Conservation (phyloP, 2,329 filamentous ascomycete genomes). For the Xylaria sp. region DNA sequence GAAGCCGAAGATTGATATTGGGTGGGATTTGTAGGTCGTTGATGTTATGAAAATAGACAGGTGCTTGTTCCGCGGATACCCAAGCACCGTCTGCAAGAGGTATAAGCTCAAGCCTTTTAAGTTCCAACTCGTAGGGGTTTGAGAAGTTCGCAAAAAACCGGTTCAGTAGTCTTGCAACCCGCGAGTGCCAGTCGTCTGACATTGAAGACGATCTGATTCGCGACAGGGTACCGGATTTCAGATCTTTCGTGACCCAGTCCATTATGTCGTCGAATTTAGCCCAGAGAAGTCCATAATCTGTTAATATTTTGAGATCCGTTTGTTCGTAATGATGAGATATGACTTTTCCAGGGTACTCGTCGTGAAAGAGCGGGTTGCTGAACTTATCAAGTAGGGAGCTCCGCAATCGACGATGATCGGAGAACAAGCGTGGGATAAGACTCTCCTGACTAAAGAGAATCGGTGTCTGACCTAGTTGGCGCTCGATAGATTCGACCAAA, state of each 20-base stretch:
- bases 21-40: conserved; percentile 35
- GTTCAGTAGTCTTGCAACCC: conserved; percentile 38
- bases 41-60: conserved; percentile 33
- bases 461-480: neutral
- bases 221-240: conserved; percentile 21
- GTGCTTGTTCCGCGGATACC: conserved; percentile 23
- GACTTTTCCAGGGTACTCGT: conserved; percentile 29
- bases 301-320: conserved; percentile 21
- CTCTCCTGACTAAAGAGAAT: conserved; percentile 45
- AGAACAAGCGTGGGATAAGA: conserved; percentile 43
- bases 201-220: conserved; percentile 37
- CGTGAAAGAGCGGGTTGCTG: conserved; percentile 43
- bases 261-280: conserved; percentile 9
- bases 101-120: conserved; percentile 33
- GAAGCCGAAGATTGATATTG: conserved; percentile 27
- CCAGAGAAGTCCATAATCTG: neutral
- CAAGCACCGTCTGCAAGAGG: conserved; percentile 37
- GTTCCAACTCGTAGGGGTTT: neutral
- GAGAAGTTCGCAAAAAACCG: neutral
- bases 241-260: conserved; percentile 27
- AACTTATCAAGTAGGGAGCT: conserved; percentile 35
- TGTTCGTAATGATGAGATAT: conserved; percentile 34
- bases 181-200: conserved; percentile 37
- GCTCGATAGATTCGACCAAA: conserved; percentile 16
- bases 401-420: conserved; percentile 18